Conservation (phyloP, 768 basidiomycete species). For the Phaffia tasmanica region DNA sequence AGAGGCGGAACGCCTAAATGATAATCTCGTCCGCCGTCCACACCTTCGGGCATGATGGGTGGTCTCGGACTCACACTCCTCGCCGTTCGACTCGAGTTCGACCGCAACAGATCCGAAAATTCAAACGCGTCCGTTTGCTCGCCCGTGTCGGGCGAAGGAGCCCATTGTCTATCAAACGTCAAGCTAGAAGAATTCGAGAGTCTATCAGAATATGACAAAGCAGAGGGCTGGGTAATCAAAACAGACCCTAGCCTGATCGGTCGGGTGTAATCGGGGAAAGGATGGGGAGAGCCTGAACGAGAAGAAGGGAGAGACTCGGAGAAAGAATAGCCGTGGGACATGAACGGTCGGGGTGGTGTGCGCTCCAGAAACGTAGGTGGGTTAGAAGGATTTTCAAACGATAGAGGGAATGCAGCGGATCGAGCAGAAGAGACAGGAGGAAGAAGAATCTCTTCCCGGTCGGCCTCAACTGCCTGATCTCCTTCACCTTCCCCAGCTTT, state of each 20-base stretch:
- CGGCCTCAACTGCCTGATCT: no score
- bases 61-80: slow-evolving; percentile 15
- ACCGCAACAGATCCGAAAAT: slow-evolving; percentile 22
- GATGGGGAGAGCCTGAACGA: background rate
- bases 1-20: no score
- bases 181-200: slow-evolving; percentile 7
- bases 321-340: background rate
- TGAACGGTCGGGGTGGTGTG: background rate
- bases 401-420: background rate
- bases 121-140: slow-evolving; percentile 25
- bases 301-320: background rate
- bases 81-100: slow-evolving; percentile 22
- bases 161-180: background rate
- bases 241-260: no score
- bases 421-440: background rate
- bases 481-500: no score
- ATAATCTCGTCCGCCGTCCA: background rate
- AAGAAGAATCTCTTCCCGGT: slow-evolving; percentile 2
- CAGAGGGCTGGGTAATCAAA: background rate
- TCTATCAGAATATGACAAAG: background rate
- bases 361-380: no score
- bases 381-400: background rate
- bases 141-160: slow-evolving; percentile 1
- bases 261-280: background rate
- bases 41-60: background rate